Evolutionary conservation across 169 alveolate genomes (phyloP), one percentile per base, ranked within the genome.

Genomic region (Plasmodium inui): DNA sequence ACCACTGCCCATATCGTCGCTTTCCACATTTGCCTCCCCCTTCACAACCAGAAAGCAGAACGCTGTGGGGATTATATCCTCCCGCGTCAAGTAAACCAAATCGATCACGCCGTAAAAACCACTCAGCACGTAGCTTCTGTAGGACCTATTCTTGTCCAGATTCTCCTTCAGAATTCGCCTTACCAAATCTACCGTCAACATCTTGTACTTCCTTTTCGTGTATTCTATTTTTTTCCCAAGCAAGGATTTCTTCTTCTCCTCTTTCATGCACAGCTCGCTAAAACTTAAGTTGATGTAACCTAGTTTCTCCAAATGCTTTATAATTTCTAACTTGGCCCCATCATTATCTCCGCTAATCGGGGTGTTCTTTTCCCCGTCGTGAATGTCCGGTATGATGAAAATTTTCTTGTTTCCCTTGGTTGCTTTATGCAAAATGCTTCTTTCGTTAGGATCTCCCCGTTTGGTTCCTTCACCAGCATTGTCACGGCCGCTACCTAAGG

Each of bases 141-240:
- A 80, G 10, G 61, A 79, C 17, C 70, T 79, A 80, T 89, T 89
- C 73, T 22, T 80, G 32, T 89, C 94, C 37, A 91, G 55, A 82
- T 81, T 91, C 78, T 91, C 86, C 76, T 91, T 91, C 78, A 91
- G 74, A 78, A 91, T 82, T 5, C 95, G 79, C 74, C 71, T 71
- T 50, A 82, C 55, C 50, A 91, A 91, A 71, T 91, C 95, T 10
- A 72, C 71, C n/a, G 92, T 91, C 57, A 91, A 82, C 12, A 50
- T 70, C 32, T 70, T 91, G 61, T 91, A 91, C 55, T 91, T 91
- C 61, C 32, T 91, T 34, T 91, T 82, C 17, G 95, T 55, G 61
- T 71, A 91, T 57, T 91, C 95, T 30, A 91, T 91, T 91, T 91
- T 91, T 50, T 82, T 91, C 76, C 95, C 95, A 10, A 82, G 83